Evolutionary conservation across 169 alveolate species (phyloP).

Genomic region (Cryptosporidium meleagridis): DNA sequence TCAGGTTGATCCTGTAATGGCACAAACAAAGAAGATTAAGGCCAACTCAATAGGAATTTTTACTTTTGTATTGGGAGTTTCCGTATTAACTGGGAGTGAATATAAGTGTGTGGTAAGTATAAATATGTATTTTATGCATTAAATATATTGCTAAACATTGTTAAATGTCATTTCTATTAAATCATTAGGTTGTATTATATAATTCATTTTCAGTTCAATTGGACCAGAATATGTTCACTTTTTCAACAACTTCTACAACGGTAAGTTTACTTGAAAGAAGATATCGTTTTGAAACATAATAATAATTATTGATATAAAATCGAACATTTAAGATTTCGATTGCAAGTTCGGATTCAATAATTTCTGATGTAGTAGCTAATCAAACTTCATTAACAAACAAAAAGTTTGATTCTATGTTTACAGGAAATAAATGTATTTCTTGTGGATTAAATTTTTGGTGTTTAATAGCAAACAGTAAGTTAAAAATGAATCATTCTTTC

Average conservation of each 20-base stretch:
- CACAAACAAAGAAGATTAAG: slow-evolving; percentile 49
- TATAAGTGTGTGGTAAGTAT: slow-evolving; percentile 61
- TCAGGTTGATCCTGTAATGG: slow-evolving; percentile 73
- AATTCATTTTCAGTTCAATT: slow-evolving; percentile 58
- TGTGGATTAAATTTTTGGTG: slow-evolving; percentile 71
- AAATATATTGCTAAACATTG: not conserved
- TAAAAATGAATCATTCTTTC: not conserved
- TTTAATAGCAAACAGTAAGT: slow-evolving; percentile 70
- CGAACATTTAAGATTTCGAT: slow-evolving; percentile 11
- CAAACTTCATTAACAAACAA: slow-evolving; percentile 52
- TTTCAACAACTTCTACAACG: slow-evolving; percentile 38
- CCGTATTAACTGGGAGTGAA: slow-evolving; percentile 56
- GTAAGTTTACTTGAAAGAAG: slow-evolving; percentile 11
- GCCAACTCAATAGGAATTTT: slow-evolving; percentile 52
- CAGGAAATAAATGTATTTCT: slow-evolving; percentile 48
- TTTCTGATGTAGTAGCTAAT: slow-evolving; percentile 42
- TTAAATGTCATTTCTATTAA: not conserved
- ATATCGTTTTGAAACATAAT: not conserved
- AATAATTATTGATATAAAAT: not conserved
- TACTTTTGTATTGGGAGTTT: slow-evolving; percentile 54
- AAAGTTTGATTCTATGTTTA: slow-evolving; percentile 32
- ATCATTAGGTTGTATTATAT: slow-evolving; percentile 34
- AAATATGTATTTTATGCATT: not conserved
- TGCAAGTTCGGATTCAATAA: slow-evolving; percentile 37
- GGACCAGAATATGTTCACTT: slow-evolving; percentile 54